Evolutionary conservation across 2,329 filamentous ascomycete genomes (phyloP).

Genomic region (Metarhizium anisopliae): DNA sequence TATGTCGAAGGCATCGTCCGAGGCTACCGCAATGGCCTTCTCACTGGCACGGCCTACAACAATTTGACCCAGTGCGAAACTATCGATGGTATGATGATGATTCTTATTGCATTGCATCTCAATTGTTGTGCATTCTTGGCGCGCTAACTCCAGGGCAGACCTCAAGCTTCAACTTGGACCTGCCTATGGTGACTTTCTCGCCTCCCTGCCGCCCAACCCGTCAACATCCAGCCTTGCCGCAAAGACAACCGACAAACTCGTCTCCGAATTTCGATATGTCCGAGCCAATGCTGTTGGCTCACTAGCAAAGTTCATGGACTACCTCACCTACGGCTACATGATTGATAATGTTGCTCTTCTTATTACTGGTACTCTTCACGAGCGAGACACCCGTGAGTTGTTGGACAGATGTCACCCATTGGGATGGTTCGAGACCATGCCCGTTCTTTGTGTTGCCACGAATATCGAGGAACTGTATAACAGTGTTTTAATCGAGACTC

Average conservation of each 20-base stretch:
- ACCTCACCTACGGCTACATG: conserved; percentile 98
- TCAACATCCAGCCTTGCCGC: conserved; percentile 91
- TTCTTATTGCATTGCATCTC: background rate
- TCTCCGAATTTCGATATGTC: conserved; percentile 93
- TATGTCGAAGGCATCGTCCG: conserved; percentile 97
- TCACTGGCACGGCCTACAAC: conserved; percentile 83
- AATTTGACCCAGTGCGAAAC: conserved; percentile 97
- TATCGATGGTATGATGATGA: conserved; percentile 62
- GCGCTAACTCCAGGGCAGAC: conserved; percentile 44
- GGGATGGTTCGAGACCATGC: conserved; percentile 98
- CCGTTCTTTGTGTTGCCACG: conserved; percentile 91
- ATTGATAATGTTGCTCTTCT: conserved; percentile 98
- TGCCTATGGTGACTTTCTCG: conserved; percentile 94
- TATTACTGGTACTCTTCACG: conserved; percentile 95
- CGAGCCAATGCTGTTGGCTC: conserved; percentile 89
- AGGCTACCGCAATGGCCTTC: conserved; percentile 88
- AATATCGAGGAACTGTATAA: conserved; percentile 99
- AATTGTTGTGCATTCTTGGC: background rate
- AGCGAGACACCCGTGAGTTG: conserved; percentile 91
- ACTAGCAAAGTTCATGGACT: conserved; percentile 92
- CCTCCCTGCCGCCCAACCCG: conserved; percentile 86
- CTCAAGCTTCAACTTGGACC: conserved; percentile 96
- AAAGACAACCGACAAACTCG: conserved; percentile 96
- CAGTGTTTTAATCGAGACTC: conserved; percentile 93
- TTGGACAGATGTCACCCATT: conserved; percentile 93